Conservation (phyloP, 2,329 filamentous ascomycete species). For the Aspergillus calidoustus region DNA sequence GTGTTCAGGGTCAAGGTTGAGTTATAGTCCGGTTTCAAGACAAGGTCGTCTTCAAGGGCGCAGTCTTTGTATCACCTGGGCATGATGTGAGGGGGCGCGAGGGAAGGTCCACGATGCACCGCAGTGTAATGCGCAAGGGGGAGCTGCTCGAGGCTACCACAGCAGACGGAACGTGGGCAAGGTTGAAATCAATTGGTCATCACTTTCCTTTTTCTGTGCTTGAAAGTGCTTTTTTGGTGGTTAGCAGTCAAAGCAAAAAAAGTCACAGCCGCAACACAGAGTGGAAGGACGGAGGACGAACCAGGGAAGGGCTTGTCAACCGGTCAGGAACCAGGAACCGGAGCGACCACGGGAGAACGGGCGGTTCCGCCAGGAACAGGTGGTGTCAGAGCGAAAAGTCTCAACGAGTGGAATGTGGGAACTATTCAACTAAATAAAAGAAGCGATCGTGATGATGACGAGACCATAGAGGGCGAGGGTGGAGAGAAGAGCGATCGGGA, state of each 20-base stretch:
- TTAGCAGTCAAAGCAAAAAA: slow-evolving; percentile 1
- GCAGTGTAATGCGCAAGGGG: slow-evolving; percentile 17
- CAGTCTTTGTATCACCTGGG: slow-evolving; percentile 22
- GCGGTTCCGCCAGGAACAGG: slow-evolving; percentile 9
- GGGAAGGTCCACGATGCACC: slow-evolving; percentile 8
- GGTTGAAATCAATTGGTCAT: slow-evolving; percentile 10
- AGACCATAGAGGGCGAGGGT: slow-evolving; percentile 1
- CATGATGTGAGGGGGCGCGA: slow-evolving; percentile 21
- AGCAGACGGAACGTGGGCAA: background rate
- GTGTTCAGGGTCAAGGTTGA: background rate
- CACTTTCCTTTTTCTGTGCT: background rate
- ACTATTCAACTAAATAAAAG: background rate
- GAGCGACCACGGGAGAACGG: background rate
- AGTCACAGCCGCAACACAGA: background rate
- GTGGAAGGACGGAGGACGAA: background rate
- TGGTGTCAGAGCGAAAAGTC: background rate
- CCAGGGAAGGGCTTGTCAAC: slow-evolving; percentile 7
- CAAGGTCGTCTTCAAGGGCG: slow-evolving; percentile 11
- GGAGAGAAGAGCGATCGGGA: background rate
- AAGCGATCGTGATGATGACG: slow-evolving; percentile 2
- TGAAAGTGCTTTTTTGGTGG: background rate
- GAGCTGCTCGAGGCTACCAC: slow-evolving; percentile 5
- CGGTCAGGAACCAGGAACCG: slow-evolving; percentile 14
- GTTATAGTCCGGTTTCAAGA: background rate
- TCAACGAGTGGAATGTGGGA: background rate